A percentile compares a stretch with the other conserved stretches of the same genome.
Conservation (phyloP, 2,329 filamentous ascomycete genomes). For the Pseudogymnoascus sp. region DNA sequence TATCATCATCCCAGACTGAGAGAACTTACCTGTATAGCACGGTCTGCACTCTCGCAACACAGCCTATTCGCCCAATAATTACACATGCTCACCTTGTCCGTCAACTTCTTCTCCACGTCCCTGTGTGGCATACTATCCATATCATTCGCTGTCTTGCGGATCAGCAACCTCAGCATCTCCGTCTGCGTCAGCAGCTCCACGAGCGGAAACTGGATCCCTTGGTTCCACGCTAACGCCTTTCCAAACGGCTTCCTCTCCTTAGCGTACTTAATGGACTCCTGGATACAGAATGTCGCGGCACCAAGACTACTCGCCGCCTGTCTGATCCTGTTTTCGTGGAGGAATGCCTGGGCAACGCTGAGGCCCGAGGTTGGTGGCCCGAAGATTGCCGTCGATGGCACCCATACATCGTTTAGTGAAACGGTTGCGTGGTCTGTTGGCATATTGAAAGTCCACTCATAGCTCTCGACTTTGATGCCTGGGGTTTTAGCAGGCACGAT, state of each 20-base stretch:
- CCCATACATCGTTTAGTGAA: slow-evolving; percentile 48
- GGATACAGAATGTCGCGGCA: slow-evolving; percentile 53
- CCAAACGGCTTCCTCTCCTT: slow-evolving; percentile 49
- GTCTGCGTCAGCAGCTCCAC: slow-evolving; percentile 56
- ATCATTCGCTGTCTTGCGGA: slow-evolving; percentile 53
- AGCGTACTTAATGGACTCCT: slow-evolving; percentile 50
- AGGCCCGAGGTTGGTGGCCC: slow-evolving; percentile 48
- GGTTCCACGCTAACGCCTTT: slow-evolving; percentile 50
- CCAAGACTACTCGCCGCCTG: slow-evolving; percentile 56
- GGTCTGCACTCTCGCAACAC: slow-evolving; percentile 54
- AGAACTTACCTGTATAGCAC: slow-evolving; percentile 48
- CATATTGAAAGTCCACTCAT: slow-evolving; percentile 62
- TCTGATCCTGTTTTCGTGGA: slow-evolving; percentile 60
- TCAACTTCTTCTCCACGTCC: slow-evolving; percentile 49
- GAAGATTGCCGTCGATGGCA: slow-evolving; percentile 46
- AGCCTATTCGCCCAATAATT: slow-evolving; percentile 59
- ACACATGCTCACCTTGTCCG: slow-evolving; percentile 58
- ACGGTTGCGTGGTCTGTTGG: slow-evolving; percentile 59
- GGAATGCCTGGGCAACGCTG: slow-evolving; percentile 57
- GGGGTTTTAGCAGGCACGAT: slow-evolving; percentile 47
- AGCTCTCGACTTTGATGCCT: slow-evolving; percentile 49
- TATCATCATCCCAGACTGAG: neutral
- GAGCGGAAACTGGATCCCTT: slow-evolving; percentile 58
- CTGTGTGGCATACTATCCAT: slow-evolving; percentile 50
- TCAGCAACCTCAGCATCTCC: slow-evolving; percentile 55